Base-by-base conservation (phyloP, 768 basidiomycete genomes). In the Inosperma sp. region DNA sequence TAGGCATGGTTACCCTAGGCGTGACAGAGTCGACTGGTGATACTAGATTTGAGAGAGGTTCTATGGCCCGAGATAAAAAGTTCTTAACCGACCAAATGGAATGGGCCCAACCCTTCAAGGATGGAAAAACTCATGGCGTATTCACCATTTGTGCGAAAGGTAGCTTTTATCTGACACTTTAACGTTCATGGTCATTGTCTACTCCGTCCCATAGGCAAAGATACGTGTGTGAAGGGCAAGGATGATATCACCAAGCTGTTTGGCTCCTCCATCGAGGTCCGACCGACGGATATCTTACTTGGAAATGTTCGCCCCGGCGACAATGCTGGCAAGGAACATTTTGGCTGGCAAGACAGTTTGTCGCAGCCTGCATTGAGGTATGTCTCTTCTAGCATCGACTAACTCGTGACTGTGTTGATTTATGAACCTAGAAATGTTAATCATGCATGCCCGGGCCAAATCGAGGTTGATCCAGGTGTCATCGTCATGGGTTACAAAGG, bases 401-500 rank as follows among this genome's bases (percentile, higher is more conserved):
- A 10, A 21, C 10, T 41, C n/a, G 13, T 41, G 7, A 13, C 8
- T 19, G 3, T 13, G 37, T 40, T n/a, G 22, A 21, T 41, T n/a
- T 23, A 41, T 25, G 6, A 23, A 6, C 22, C 2, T 8, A 41
- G 39, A 13, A 25, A n/a, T 12, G 3, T 41, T 14, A 25, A 25
- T 14, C 5, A 23, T 23, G 22, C 39, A 21, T 14, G 12, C 23
- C 22, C 22, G 17, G 40, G 40, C 27, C 22, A 41, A n/a, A 13
- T 22, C 4, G 22, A 14, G 7, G 40, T 41, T 5, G 27, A 41
- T 22, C 31, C 54, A 16, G 69, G 69, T 36, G 65, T 67, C 23
- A 58, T 71, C 19, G 54, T 73, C 16, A 49, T 66, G 40, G 70
- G 70, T 4, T 69, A 70, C 53, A 52, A 53, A 17, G 69, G 70